Base-by-base conservation (phyloP, 176 grass and related monocot genomes). In the Rhynchospora pubera region DNA sequence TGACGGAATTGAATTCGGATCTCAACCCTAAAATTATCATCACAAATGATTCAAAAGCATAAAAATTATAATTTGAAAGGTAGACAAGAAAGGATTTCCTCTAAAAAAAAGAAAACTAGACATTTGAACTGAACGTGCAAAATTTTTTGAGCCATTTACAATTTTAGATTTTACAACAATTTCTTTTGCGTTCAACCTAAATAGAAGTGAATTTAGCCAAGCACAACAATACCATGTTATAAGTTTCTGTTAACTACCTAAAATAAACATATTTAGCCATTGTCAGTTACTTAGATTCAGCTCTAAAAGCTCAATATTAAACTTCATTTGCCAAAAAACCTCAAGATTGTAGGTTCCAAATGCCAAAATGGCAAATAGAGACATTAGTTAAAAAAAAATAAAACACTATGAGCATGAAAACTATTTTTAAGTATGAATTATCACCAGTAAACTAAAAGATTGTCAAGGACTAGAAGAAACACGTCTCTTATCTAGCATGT, bases 1-100 rank as follows among this genome's bases (percentile, higher is more conserved):
- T 97, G 94, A 83, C 55, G 88, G 86, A 97, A 97, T 47, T 97
- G 94, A 83, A 97, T 97, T n/a, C 94, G 90, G 78, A 97, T 97
- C 85, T 97, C 94, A 84, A 93, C 94, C 86, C 91, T 97, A 82
- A 82, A 82, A 47, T 77, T 77, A 77, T n/a, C 59, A 82, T 11
- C 26, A 43, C 8, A 81, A 81, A 39, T 26, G 65, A 67, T 24
- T 55, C 11, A 55, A 76, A 77, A 77, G 22, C 16, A 62, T 80
- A 13, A 63, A 62, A 62, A 63, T 6, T 51, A 51, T 39, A 74
- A 74, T 44, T 10, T 53, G 71, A 4, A 53, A 52, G 47, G 48
- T 77, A 32, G 71, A 55, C 5, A 44, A 43, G 9, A 18, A 5
- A 56, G 48, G 32, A 32, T 56, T 16, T 55, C 50, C 19, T 19